Evolutionary conservation across 257 asterid species (phyloP).

Genomic region (Cruciata laevipes): DNA sequence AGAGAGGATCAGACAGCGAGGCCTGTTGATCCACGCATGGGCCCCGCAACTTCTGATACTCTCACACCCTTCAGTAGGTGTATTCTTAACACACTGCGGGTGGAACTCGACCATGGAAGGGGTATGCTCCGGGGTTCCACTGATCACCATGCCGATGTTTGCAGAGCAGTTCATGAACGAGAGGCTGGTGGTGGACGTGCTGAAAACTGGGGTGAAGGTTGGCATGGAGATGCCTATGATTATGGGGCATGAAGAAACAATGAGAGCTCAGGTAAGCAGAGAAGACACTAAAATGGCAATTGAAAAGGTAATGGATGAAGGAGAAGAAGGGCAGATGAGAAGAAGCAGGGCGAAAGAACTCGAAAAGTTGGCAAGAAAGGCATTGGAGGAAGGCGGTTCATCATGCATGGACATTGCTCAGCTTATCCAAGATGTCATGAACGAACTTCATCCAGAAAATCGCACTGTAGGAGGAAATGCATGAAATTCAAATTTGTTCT

Average conservation of each 20-base stretch:
- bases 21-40: conserved; percentile 70
- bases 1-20: conserved; percentile 39
- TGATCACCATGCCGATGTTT: conserved; percentile 76
- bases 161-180: conserved; percentile 78
- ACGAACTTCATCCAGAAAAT: conserved; percentile 3
- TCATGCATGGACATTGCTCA: conserved; percentile 27
- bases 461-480: background rate
- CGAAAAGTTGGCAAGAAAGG: conserved; percentile 28
- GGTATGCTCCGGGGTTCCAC: conserved; percentile 52
- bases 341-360: conserved; percentile 36
- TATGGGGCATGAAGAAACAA: conserved; percentile 59
- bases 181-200: conserved; percentile 41
- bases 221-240: conserved; percentile 58
- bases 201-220: conserved; percentile 49
- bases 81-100: conserved; percentile 77
- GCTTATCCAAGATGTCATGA: conserved; percentile 38
- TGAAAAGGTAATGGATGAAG: conserved; percentile 32
- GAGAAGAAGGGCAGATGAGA: conserved; percentile 30
- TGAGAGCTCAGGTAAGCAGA: conserved; percentile 35
- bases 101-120: conserved; percentile 88
- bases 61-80: conserved; percentile 51
- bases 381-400: conserved; percentile 46
- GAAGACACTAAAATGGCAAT: conserved; percentile 41
- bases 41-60: conserved; percentile 71
- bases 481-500: too few species aligned